These are phyloP conservation scores for Plantago elongata DNA, from an alignment of 257 asterid genomes.

Conservation along the genomic window DNA sequence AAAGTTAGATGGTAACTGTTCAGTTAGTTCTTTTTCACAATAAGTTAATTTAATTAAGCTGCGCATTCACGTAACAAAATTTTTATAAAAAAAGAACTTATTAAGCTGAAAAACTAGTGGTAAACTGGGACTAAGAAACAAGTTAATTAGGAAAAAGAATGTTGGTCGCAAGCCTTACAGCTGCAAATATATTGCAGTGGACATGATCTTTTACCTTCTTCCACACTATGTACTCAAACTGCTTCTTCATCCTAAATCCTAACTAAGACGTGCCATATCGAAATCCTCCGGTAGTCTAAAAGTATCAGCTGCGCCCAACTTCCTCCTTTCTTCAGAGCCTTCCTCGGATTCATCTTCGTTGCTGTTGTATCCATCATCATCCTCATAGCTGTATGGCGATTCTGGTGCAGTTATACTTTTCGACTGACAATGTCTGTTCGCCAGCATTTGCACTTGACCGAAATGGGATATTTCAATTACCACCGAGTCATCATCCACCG, in stretches of 20 bases:
- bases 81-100: too few relatives aligned
- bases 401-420: conserved; percentile 34
- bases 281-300: conserved; percentile 3
- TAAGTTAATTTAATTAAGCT: too few relatives aligned
- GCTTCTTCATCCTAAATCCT: not conserved
- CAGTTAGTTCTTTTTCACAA: too few relatives aligned
- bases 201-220: too few relatives aligned
- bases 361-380: conserved; percentile 27
- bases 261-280: conserved; percentile 3
- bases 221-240: too few relatives aligned
- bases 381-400: conserved; percentile 16
- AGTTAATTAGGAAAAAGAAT: too few relatives aligned
- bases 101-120: too few relatives aligned
- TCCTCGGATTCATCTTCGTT: conserved; percentile 23
- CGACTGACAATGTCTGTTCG: conserved; percentile 39
- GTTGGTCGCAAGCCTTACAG: too few relatives aligned
- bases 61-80: too few relatives aligned
- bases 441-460: conserved; percentile 48
- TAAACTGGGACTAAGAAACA: too few relatives aligned
- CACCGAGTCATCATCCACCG: conserved; percentile 43
- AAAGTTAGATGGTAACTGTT: too few relatives aligned
- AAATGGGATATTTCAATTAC: conserved; percentile 43
- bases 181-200: too few relatives aligned
- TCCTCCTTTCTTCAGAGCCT: not conserved
- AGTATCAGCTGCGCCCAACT: conserved; percentile 8